Evolutionary conservation across 148 eudicot genomes (phyloP).

Genomic region (Rhododendron henanense): DNA sequence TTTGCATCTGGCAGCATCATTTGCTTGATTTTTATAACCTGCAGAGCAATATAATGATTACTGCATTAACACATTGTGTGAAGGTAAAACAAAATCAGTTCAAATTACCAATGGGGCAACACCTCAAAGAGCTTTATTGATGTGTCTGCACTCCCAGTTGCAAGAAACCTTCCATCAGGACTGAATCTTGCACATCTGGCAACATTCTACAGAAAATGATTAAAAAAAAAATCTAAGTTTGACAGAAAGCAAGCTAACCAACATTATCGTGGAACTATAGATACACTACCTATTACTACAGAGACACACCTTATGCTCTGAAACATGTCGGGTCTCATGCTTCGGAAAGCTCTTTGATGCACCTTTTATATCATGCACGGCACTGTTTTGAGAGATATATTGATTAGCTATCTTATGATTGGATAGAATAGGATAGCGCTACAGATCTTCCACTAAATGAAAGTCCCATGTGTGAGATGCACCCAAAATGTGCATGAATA

Average conservation of each 20-base stretch:
- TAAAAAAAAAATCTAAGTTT: conserved; percentile 4
- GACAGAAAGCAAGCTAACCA: conserved; percentile 1
- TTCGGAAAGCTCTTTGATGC: conserved; percentile 59
- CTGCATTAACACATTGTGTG: neutral
- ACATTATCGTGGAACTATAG: neutral
- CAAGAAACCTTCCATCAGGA: conserved; percentile 83
- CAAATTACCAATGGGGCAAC: neutral
- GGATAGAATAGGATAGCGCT: neutral
- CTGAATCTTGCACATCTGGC: conserved; percentile 89
- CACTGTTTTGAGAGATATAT: conserved; percentile 32
- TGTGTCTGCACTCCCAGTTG: conserved; percentile 87
- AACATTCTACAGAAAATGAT: conserved; percentile 44
- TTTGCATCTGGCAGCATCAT: conserved; percentile 69
- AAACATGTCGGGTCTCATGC: conserved; percentile 70
- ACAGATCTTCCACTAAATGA: neutral
- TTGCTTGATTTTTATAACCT: conserved; percentile 78
- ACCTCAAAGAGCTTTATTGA: conserved; percentile 94
- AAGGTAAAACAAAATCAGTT: neutral
- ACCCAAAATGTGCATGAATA: neutral
- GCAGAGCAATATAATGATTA: conserved; percentile 9
- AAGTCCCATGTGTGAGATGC: neutral
- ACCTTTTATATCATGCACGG: conserved; percentile 52
- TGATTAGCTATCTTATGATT: neutral
- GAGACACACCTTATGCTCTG: conserved; percentile 72
- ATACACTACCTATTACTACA: neutral